Evolutionary conservation across 192 early-diverging fungal genomes (phyloP), one percentile per base, ranked within the genome.

Genomic region (Gigaspora rosea): DNA sequence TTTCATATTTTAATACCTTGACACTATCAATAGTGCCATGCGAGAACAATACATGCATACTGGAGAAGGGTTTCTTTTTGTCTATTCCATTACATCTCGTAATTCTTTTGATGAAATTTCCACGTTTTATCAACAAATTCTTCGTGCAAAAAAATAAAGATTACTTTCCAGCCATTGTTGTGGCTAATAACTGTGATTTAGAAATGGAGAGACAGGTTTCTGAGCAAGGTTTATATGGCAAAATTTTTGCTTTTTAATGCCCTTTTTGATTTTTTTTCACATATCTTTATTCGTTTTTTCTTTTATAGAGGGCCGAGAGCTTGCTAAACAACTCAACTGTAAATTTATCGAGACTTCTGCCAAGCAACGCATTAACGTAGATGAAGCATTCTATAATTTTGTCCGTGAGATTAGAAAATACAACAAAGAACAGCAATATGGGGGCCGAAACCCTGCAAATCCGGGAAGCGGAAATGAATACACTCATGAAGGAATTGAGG

Each of bases 21-120:
- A 58, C 64, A 18, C 59, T 71, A 33, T 12, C 58, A 47, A 4
- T 84, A 91, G 89, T 78, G 92, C 92, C 6, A 92, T 98, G 86
- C 88, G 97, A 33, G 97, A 98, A 82, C 95, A 98, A 83, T 98
- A 96, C 88, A 97, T 97, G 88, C 91, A 94, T 16, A 93, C 93
- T 68, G 96, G 97, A 54, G 96, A 98, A 83, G 97, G 95, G 13
- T 98, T 98, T 79, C 79, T 98, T 61, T 85, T 97, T 8, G 94
- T 96, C 13, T 98, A 97, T 85, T 92, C 90, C 69, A 97, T 97
- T 78, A 96, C 93, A 66, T 94, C 95, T 32, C 90, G 95, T 54
- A 88, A 91, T 77, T 94, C 95, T 36, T 97, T 96, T 83, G 94
- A 96, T 71, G 92, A 95, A 81, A 92, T 98, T 77, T 91, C 89